Evolutionary conservation across 176 grass and related monocot genomes (phyloP), one percentile per base, ranked within the genome.

Genomic region (Typha latifolia): DNA sequence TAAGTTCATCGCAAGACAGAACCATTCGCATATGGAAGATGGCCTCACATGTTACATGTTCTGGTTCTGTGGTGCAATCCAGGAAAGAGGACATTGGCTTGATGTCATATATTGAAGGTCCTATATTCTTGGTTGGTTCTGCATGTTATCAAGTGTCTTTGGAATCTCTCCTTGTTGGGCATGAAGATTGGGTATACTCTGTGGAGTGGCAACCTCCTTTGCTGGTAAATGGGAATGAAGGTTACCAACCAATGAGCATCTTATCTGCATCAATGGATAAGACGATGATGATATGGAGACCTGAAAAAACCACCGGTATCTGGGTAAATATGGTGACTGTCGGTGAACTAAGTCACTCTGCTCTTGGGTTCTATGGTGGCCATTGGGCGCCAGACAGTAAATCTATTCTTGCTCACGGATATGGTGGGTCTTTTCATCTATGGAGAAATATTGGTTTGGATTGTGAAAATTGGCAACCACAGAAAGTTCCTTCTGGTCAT

Each of bases 221-320:
- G 24, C 5, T 91, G 31, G 49, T 84, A 67, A 70, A 62, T 72
- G 70, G 73, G 7, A 72, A 51, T 74, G 77, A 89, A 79, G 49
- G 67, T 77, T 74, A 86, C 68, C 94, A 93, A 74, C 83, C 82
- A 27, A 93, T 99, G 86, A 85, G 86, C 75, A 89, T 87, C 71
- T 64, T 99, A 43, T 99, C 94, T 66, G 86, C 94, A 78, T 99
- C 94, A 66, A 99, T 99, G 94, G 94, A 99, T 64, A 99, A 99
- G 75, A 90, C 85, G 69, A 93, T 99, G 94, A 99, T 99, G 86
- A 90, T 99, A 66, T 93, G 94, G 94, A 81, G 79, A 48, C 94
- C 94, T 49, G 89, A 93, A 67, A 84, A 80, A 82, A 90, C 24
- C 83, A 90, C 89, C 63, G 86, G 94, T 59, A 79, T 99, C 71